Base-by-base conservation (phyloP, 192 early-diverging fungal genomes). In the Backusella tuberculispora region DNA sequence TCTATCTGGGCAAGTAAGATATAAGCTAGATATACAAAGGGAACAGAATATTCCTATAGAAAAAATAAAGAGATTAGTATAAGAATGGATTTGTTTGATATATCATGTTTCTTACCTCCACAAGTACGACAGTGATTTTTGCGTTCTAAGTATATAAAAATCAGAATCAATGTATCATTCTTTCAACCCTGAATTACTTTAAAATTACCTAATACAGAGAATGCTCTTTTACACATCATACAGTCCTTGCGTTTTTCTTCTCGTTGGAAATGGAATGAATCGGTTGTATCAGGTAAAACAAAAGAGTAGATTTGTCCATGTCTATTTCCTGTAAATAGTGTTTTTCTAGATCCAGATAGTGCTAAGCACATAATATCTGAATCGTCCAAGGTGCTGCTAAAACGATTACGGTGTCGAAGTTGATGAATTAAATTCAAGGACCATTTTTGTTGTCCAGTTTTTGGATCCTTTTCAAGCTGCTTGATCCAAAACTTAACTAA, bases 121-220 rank as follows among this genome's bases (percentile, higher is more conserved):
- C 86, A 89, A 7, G 85, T 81, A 50, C 81, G 85, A 74, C 88
- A 89, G 72, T 83, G 80, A 21, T 80, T 78, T 50, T 83, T 79
- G 12, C 88, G 80, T 53, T 89, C 88, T 81, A 71, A 17, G 34
- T 47, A 60, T 65, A 53, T 26, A 40, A 63, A 8, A 70, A 47
- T 65, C 48, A 14, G 13, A 15, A 40, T 71, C 9, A 40, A 19
- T 42, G 44, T 34, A 6, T 9, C 4, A 12, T 34, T 9, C 7
- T 0, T 17, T 26, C 17, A 50, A 34, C 37, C 6, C 37, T 24
- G 0, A 40, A 63, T 72, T 60, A 9, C 47, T 43, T 47, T 19
- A 24, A 43, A 43, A 34, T 63, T 73, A 80, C 82, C 82, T 45
- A 89, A 72, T 45, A 89, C 78, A 19, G 88, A 84, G 73, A 89